Evolutionary conservation across 106 monocot genomes (phyloP), one percentile per base, ranked within the genome.

Genomic region (Allium fistulosum): DNA sequence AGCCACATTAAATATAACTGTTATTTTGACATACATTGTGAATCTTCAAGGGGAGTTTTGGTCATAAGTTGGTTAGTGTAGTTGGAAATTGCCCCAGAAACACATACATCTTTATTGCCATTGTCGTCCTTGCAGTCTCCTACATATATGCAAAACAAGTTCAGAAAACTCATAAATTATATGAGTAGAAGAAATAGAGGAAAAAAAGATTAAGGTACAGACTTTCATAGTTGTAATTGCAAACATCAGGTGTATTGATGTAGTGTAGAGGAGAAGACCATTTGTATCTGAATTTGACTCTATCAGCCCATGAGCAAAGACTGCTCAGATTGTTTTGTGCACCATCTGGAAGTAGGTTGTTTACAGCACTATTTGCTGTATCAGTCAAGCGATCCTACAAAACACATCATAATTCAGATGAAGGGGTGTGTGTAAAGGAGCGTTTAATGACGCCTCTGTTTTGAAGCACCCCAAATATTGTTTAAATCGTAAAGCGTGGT

Each of bases 281-380:
- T 9, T 26, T 60, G 67, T 73, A 81, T 6, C 70, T 56, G 63
- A 78, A 76, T 71, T 72, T 78, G 16, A 84, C 81, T 49, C 18
- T 52, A 59, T 88, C 81, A 17, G 88, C 81, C 88, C 88, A 88
- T 0, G 80, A 79, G 61, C 88, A 88, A 8, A 84, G 72, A 63
- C 76, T 77, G 71, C 81, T 80, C 1, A 88, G 75, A 63, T 88
- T 68, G 49, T 77, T 66, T 8, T 62, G 46, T 10, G 84, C 84
- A 26, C 73, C 78, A 11, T 66, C 69, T 7, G 88, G 88, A 6
- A 88, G 79, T 2, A 88, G 76, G 9, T 74, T 73, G 51, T 74
- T 76, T 22, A 84, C 77, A 11, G 77, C 84, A 6, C 58, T 64
- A 5, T 73, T 58, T 59, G 88, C 81, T 15, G 72, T 53, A 16